A percentile compares a stretch with the other conserved stretches of the same genome.
Conservation (phyloP, 345 rosid species). For the Punica granatum region DNA sequence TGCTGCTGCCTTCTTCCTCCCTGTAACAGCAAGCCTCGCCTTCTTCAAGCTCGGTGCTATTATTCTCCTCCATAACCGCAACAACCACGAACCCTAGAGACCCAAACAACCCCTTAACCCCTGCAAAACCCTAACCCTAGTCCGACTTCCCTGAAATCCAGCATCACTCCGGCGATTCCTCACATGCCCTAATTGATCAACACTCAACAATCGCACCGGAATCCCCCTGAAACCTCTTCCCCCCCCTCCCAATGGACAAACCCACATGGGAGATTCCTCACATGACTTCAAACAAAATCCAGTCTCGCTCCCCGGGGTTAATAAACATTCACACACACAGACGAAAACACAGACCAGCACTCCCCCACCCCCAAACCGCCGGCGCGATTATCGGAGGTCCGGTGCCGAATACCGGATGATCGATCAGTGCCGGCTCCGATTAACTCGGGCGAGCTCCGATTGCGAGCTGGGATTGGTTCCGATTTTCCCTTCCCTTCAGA, state of each 20-base stretch:
- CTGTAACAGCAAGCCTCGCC: constrained; percentile 48
- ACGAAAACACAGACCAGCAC: not conserved
- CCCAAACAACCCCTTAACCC: constrained; percentile 3
- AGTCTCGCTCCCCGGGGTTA: not conserved
- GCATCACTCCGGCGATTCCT: constrained; percentile 22
- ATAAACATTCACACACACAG: not conserved
- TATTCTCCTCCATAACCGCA: constrained; percentile 38
- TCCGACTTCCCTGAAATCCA: constrained; percentile 55
- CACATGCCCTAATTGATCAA: not conserved
- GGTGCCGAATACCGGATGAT: not conserved
- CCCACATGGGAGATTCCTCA: constrained; percentile 5
- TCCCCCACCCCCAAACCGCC: constrained; percentile 3
- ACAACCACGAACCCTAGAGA: constrained; percentile 4
- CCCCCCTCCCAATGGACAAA: constrained; percentile 1
- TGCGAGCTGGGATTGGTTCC: constrained; percentile 5
- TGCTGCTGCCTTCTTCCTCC: constrained; percentile 21
- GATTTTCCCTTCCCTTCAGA: not conserved
- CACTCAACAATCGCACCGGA: constrained; percentile 7
- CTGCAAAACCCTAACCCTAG: constrained; percentile 19
- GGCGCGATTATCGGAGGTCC: constrained; percentile 6
- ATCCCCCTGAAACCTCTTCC: constrained; percentile 5
- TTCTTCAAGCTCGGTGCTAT: constrained; percentile 54
- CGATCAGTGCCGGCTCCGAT: constrained; percentile 8
- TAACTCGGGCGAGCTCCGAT: constrained; percentile 4
- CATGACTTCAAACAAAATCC: not conserved